These are phyloP conservation scores for Solanum medicagineum DNA, from an alignment of 257 asterid species.

Conservation along the genomic window DNA sequence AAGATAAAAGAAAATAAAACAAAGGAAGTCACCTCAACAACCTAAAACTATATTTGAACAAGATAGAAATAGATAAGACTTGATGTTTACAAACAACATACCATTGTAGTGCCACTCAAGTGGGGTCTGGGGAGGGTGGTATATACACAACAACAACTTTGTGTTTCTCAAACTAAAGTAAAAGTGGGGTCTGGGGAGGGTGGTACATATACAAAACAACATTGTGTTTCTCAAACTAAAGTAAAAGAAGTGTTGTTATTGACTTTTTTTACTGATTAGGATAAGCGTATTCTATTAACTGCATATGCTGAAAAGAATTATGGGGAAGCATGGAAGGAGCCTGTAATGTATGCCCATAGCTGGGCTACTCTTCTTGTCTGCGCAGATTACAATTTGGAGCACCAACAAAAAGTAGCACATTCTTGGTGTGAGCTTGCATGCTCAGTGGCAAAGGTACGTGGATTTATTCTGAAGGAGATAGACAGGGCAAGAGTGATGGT, in stretches of 20 bases:
- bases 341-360: not conserved
- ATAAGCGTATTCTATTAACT: not conserved
- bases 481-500: not conserved
- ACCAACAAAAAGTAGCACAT: not conserved
- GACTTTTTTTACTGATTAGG: not conserved
- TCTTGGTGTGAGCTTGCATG: not conserved
- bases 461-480: not conserved
- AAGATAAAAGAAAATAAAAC: not conserved
- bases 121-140: not conserved
- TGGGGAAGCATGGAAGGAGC: not conserved
- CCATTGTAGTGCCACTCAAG: not conserved
- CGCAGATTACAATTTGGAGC: not conserved
- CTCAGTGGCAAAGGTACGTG: not conserved
- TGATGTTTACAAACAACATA: not conserved
- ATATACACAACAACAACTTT: not conserved
- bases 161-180: not conserved
- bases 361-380: not conserved
- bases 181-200: not conserved
- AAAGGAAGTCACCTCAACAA: not conserved
- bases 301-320: not conserved
- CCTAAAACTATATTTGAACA: not conserved
- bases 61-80: not conserved
- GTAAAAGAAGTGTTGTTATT: not conserved
- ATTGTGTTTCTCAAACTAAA: not conserved
- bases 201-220: not conserved